Base-by-base conservation (phyloP, 202 grass and related monocot genomes). In the Digitaria exilis region DNA sequence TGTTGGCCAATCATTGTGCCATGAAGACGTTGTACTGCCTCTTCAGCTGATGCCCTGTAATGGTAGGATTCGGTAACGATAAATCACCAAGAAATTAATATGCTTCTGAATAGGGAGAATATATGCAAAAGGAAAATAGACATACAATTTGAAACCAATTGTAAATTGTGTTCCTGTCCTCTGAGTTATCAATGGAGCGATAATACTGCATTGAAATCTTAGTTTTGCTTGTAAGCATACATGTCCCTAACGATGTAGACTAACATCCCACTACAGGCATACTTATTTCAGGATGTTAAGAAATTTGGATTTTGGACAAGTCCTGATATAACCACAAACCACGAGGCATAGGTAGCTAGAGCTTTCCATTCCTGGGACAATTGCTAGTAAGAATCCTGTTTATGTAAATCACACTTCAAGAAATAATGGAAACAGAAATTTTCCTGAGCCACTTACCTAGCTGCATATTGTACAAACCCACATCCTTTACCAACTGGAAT, bases 401-500 rank as follows among this genome's bases (percentile, higher is more conserved):
- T 76, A 14, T 77, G 3, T 35, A 82, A 61, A 70, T 60, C 68
- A 68, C 25, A 70, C 50, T 75, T 70, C 15, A 35, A 0, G 17
- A 19, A 75, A 71, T 48, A 83, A 37, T 64, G 50, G 44, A 85
- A 69, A 62, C 35, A 52, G 4, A 58, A 39, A 22, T 7, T 70
- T 55, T 32, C 1, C 50, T 75, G 48, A 24, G 82, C 64, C 69
- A 67, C 73, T 37, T 90, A 92, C 96, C 96, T 96, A 42, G 93
- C 45, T 57, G 64, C 80, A 87, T 94, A 99, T 71, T 96, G 96
- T 73, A 99, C 93, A 81, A 99, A 96, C 71, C 96, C 96, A 85
- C 96, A 99, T 89, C 91, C 96, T 96, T 99, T 99, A 73, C 90
- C 90, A 72, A 83, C 80, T 82, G 96, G 96, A 84, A 99, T 96